Base-by-base conservation (phyloP, 2,329 filamentous ascomycete species). In the Knufia fluminis region DNA sequence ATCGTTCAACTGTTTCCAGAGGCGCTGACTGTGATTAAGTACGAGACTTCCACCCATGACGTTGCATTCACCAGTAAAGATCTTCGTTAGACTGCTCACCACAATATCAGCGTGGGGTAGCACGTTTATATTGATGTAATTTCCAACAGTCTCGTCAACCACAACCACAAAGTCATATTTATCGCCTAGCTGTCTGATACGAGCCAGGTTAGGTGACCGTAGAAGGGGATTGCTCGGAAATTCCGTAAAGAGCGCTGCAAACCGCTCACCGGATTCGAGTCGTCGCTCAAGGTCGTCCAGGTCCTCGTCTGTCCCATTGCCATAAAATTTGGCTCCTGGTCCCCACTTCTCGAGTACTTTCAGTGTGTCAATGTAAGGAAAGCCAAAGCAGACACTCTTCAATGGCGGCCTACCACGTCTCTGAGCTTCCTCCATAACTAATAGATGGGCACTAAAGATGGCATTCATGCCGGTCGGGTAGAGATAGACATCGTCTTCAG, bases 61-160 rank as follows among this genome's bases (percentile, higher is more conserved):
- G 66, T 98, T 97, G 66, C 87, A 92, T 67, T 96, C 92, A 45
- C 92, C 92, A 49, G 88, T 94, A 70, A 98, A 98, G 48, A 97
- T 85, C 67, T 98, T 98, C 43, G 92, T 97, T 52, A 98, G 73
- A 64, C 87, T 94, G 72, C 87, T 95, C 50, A 95, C 91, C 3
- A 97, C 86, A 14, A 97, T 76, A 66, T 98, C 92, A 52, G 88
- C 86, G 62, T 83, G 85, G 2, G 85, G 87, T 3, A 98, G 76
- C 3, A 98, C 87, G 63, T 97, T 88, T 60, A 96, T 83, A 64
- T 98, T 98, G 62, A 94, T 82, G 64, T 96, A 95, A 50, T 92
- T 98, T 59, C 91, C 91, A 52, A 98, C 87, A 0, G 92, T 97
- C 68, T 98, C 92, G 66, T 98, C 92, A 2, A 98, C 79, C 2